A percentile compares a stretch with the other conserved stretches of the same genome.
phyloP scores from a whole-genome alignment of 305 asterid species.

The Euphrasia arctica region DNA sequence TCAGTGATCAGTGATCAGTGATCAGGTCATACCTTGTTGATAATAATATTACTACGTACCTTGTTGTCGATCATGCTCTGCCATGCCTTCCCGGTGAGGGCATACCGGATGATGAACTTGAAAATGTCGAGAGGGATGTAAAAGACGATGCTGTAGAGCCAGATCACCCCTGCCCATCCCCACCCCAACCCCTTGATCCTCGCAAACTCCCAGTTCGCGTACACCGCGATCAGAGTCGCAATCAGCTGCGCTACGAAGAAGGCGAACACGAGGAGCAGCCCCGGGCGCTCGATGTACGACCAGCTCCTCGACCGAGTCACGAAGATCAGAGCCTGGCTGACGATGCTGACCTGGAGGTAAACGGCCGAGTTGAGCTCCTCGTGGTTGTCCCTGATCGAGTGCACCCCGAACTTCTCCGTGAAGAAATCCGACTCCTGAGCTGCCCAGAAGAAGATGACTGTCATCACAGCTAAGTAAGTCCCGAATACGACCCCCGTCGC shows the following conservation, averaged over 20 bases:
- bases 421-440: constrained; percentile 38
- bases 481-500: constrained; percentile 55
- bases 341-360: constrained; percentile 88
- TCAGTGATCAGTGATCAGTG: too few species aligned
- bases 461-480: constrained; percentile 51
- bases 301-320: constrained; percentile 87
- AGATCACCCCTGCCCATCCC: constrained; percentile 95
- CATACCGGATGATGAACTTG: constrained; percentile 61
- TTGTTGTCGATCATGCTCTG: constrained; percentile 56
- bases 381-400: constrained; percentile 30
- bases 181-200: constrained; percentile 71
- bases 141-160: constrained; percentile 71
- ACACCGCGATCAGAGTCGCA: constrained; percentile 75
- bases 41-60: constrained; percentile 31
- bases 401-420: constrained; percentile 43
- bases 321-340: constrained; percentile 91
- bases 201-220: constrained; percentile 73
- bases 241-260: constrained; percentile 66
- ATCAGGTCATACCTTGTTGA: too few species aligned
- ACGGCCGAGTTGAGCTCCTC: constrained; percentile 64
- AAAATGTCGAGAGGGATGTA: constrained; percentile 74
- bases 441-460: constrained; percentile 54
- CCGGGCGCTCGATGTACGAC: constrained; percentile 84
- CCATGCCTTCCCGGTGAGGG: constrained; percentile 79
- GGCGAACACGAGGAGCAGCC: constrained; percentile 61